Percentiles rank a stretch among this genome's conserved stretches.
Conservation (phyloP, 257 asterid genomes). For the Perilla frutescens region DNA sequence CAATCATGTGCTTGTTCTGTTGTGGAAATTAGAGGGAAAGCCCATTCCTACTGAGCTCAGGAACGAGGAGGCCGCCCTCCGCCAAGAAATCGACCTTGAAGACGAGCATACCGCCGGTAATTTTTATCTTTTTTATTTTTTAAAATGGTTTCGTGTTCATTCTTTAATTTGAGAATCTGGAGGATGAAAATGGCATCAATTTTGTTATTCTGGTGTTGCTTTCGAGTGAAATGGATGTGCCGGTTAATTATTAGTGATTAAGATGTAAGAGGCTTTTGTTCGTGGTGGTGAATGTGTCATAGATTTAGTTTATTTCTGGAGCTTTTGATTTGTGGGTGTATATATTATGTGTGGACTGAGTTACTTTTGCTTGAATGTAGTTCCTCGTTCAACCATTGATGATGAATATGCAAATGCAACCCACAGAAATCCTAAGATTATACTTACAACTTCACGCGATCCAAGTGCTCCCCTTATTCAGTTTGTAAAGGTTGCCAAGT, state of each 20-base stretch:
- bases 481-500: constrained; percentile 79
- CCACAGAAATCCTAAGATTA: constrained; percentile 82
- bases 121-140: neutral
- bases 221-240: constrained; percentile 5
- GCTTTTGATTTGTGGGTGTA: neutral
- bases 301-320: neutral
- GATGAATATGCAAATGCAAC: constrained; percentile 90
- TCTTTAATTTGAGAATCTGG: neutral
- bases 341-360: neutral
- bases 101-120: constrained; percentile 87
- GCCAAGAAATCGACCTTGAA: constrained; percentile 91
- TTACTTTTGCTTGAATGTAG: constrained; percentile 43
- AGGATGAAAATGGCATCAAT: too few relatives aligned
- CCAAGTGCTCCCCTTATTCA: constrained; percentile 97
- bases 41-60: constrained; percentile 98
- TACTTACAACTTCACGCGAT: constrained; percentile 86
- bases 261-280: neutral
- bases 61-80: constrained; percentile 90
- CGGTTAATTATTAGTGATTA: neutral
- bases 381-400: constrained; percentile 83
- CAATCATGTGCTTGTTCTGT: constrained; percentile 14
- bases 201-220: neutral
- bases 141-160: neutral
- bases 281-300: neutral
- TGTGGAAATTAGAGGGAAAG: constrained; percentile 68